A percentile compares a stretch with the other conserved stretches of the same genome.
Conservation (phyloP, 2,329 filamentous ascomycete genomes). For the Macroventuria anomochaeta region DNA sequence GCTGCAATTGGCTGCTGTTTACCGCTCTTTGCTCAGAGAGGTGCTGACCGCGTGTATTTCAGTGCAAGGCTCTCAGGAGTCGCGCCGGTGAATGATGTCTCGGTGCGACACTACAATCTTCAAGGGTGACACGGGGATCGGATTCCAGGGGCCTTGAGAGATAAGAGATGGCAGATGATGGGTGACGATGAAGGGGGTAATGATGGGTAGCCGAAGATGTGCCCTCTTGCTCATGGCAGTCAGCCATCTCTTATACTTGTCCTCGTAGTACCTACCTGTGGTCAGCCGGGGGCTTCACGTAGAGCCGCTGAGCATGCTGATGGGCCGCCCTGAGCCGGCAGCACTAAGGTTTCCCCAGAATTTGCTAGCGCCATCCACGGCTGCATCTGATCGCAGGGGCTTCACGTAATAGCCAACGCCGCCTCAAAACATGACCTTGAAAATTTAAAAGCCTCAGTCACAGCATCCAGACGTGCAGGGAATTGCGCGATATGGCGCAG, state of each 20-base stretch:
- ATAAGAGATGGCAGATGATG: constrained; percentile 7
- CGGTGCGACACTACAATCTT: constrained; percentile 31
- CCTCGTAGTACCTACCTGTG: no score
- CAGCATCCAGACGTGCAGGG: constrained; percentile 2
- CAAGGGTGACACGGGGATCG: constrained; percentile 11
- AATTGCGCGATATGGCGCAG: constrained; percentile 23
- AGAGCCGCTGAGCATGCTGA: constrained; percentile 1
- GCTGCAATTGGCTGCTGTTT: constrained; percentile 42
- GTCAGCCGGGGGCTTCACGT: no score
- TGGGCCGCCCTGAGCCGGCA: constrained; percentile 12
- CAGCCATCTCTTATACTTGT: constrained; percentile 4
- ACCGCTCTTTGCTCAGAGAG: constrained; percentile 34
- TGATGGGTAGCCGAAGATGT: constrained; percentile 8
- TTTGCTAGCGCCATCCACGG: constrained; percentile 10
- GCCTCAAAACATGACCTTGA: constrained; percentile 23
- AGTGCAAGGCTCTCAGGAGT: not conserved
- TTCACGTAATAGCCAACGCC: constrained; percentile 37
- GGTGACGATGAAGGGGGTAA: not conserved
- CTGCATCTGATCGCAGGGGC: constrained; percentile 28
- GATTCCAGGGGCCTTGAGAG: constrained; percentile 10
- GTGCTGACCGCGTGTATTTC: constrained; percentile 14
- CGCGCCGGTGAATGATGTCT: constrained; percentile 8
- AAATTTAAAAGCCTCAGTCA: constrained; percentile 26
- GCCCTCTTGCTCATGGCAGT: constrained; percentile 2
- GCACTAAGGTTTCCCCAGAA: constrained; percentile 26